Base-by-base conservation (phyloP, 257 asterid genomes). In the Scutellaria baicalensis region DNA sequence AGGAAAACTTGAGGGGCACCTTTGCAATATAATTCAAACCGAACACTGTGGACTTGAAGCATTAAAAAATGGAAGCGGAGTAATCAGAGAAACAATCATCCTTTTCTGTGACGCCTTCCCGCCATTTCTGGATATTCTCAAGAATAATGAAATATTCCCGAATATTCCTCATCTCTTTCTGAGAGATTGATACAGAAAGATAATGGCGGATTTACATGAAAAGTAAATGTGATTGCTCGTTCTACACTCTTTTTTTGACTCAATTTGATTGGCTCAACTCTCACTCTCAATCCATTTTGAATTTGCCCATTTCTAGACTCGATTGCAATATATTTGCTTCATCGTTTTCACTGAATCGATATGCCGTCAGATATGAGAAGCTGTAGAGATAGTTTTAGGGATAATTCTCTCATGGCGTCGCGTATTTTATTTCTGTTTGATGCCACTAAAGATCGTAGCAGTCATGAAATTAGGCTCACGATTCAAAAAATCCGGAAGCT, bases 391-490 rank as follows among this genome's bases (percentile, higher is more conserved):
- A 63, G 51, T 61, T 6, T 44, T 39, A 60, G 67, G 23, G 14
- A n/a, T 38, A 17, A 36, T 57, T 14, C 73, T 40, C 79, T 72
- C 13, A 64, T 69, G 80, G 70, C 85, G 0, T 76, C 82, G 18
- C 79, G 81, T 6, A 75, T 89, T 64, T 62, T 89, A 36, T 58
- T 89, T 21, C 88, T 84, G 44, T 84, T 59, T 55, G 93, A 89
- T 60, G 93, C 92, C 5, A 86, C 92, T 1, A 89, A 78, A 74
- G 89, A 83, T 68, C 85, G 81, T 1, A 59, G 21, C 6, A 57
- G 55, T 16, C 70, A 76, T 38, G 90, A 84, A 72, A 61, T 86
- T 66, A 79, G 55, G 68, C 72, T 65, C 1, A 83, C 76, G 0
- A 74, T 82, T 51, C 33, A 55, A 38, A 49, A 58, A 42, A 82